A percentile compares a stretch with the other conserved stretches of the same genome.
phyloP scores from a whole-genome alignment of 1,284 basidiomycete species.

The Irpex sp. region DNA sequence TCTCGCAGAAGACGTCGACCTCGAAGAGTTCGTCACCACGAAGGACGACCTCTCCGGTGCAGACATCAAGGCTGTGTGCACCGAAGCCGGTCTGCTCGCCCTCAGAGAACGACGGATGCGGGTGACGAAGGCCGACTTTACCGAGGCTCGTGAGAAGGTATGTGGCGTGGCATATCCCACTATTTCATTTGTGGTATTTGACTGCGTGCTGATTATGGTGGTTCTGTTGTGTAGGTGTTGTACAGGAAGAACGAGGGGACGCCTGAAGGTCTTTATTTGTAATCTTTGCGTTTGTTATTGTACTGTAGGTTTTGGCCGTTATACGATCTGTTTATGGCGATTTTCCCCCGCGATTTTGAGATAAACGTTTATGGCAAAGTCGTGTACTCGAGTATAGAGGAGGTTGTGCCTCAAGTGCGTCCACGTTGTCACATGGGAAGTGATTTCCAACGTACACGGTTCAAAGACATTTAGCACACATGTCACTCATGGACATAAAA shows the following conservation, averaged over 20 bases:
- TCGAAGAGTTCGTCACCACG: slow-evolving; percentile 95
- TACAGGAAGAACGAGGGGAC: slow-evolving; percentile 96
- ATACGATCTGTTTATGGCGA: background rate
- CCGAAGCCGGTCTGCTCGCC: slow-evolving; percentile 96
- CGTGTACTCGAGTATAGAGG: too few relatives aligned
- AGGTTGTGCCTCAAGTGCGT: too few relatives aligned
- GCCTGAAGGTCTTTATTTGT: slow-evolving; percentile 86
- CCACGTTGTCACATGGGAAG: too few relatives aligned
- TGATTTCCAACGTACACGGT: too few relatives aligned
- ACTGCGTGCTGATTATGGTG: slow-evolving; percentile 15
- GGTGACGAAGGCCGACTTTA: slow-evolving; percentile 94
- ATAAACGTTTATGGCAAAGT: too few relatives aligned
- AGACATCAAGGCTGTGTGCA: slow-evolving; percentile 98
- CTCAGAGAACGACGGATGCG: slow-evolving; percentile 96
- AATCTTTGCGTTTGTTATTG: slow-evolving; percentile 20
- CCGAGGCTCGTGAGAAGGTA: slow-evolving; percentile 90
- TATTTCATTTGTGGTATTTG: background rate
- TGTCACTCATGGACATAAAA: too few relatives aligned
- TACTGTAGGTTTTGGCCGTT: slow-evolving; percentile 1
- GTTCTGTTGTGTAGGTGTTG: slow-evolving; percentile 62
- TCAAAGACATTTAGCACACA: too few relatives aligned
- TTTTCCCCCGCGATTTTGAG: too few relatives aligned
- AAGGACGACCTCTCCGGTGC: slow-evolving; percentile 98
- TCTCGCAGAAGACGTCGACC: slow-evolving; percentile 90
- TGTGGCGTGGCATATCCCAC: slow-evolving; percentile 21